Evolutionary conservation across 1,139 yeast species (phyloP), one percentile per base, ranked within the genome.

Genomic region (Hyphopichia wangnamkhiaoensis): DNA sequence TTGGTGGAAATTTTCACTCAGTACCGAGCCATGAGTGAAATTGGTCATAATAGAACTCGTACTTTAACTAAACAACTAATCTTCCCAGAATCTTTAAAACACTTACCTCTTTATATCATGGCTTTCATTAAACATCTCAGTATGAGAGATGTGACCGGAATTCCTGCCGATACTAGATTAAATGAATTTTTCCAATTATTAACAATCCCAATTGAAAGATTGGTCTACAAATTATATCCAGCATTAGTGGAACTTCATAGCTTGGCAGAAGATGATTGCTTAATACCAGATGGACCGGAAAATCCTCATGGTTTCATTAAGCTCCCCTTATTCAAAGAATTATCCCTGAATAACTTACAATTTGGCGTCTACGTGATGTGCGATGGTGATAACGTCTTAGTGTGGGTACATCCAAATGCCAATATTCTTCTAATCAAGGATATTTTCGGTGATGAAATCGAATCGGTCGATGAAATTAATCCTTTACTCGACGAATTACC

Each of bases 341-440:
- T 81, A 20, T 55, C 71, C 5, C 50, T 65, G 10, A 63, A 68
- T 3, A 58, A 79, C 14, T 75, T 81, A 46, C 74, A 73, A 41
- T 90, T 91, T 33, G 95, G 96, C 3, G 91, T 87, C 7, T 89
- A 86, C 59, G 57, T 91, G 37, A 62, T 84, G 26, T 91, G 85
- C 66, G 80, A 87, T 53, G 95, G 96, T 12, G 70, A 67, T 23
- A 58, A 68, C 17, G 70, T 84, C 4, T 72, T 71, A 40, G 68
- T 93, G 27, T 87, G 89, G 83, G 67, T 93, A 28, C 89, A 88
- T 56, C 78, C 79, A 13, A 76, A 80, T 33, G 86, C 88, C 1
- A 83, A 85, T 48, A 80, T 84, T 5, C 61, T 80, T 43, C 67
- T 93, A 26, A 57, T 93, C 21, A 68, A 76, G 46, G 98, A 91